These are phyloP conservation scores for Neckera pumila DNA, from an alignment of 225 moss, liverwort and hornwort species.

Conservation along the genomic window DNA sequence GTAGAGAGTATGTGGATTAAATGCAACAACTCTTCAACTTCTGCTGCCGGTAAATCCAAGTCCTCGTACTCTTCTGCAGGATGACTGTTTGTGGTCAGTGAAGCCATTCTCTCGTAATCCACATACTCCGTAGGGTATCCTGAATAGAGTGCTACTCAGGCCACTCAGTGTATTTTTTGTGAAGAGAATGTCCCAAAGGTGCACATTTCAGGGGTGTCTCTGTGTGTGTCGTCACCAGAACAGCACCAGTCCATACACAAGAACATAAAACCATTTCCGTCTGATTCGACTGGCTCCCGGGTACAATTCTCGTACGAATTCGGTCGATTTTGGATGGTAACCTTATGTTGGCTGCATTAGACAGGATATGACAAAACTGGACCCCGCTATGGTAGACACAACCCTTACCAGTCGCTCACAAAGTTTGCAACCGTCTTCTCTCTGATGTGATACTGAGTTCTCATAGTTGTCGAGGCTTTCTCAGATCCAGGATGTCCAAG, in stretches of 20 bases:
- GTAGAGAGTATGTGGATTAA: not conserved
- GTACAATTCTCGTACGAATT: not conserved
- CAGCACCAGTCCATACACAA: not conserved
- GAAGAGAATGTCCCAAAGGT: not conserved
- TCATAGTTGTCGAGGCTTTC: constrained; percentile 39
- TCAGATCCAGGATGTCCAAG: constrained; percentile 59
- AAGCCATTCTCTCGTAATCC: not conserved
- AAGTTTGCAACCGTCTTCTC: constrained; percentile 67
- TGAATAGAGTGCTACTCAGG: not conserved
- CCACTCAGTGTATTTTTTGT: no score
- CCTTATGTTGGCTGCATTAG: not conserved
- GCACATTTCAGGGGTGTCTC: not conserved
- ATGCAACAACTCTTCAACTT: not conserved
- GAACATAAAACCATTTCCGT: not conserved
- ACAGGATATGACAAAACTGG: not conserved
- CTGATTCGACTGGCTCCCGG: not conserved
- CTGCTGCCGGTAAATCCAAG: not conserved
- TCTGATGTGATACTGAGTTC: constrained; percentile 77
- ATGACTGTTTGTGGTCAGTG: not conserved
- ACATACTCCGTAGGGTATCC: not conserved
- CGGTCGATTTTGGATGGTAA: not conserved
- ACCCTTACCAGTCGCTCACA: constrained; percentile 64
- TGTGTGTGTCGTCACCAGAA: not conserved
- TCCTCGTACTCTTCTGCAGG: not conserved
- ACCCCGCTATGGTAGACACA: not conserved